Conservation (phyloP, 2,329 filamentous ascomycete species). For the Colletotrichum siamense region DNA sequence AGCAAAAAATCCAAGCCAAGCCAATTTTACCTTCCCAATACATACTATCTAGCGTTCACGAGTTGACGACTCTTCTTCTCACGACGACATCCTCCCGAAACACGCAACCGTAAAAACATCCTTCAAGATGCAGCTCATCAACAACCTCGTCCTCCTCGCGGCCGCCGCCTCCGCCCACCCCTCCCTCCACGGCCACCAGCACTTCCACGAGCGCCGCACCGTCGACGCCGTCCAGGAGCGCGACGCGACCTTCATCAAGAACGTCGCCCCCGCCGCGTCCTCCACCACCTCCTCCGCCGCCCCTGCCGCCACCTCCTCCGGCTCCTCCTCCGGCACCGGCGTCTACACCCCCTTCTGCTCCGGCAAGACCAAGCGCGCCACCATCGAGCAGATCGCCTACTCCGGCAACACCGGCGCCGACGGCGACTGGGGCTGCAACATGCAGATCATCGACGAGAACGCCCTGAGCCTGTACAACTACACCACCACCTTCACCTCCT, state of each 20-base stretch:
- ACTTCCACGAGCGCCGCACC: slow-evolving; percentile 30
- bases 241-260: slow-evolving; percentile 12
- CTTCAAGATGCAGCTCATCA: slow-evolving; percentile 46
- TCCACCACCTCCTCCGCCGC: background rate
- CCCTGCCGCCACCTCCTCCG: slow-evolving; percentile 32
- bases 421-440: slow-evolving; percentile 56
- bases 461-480: slow-evolving; percentile 49
- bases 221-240: background rate
- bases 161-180: slow-evolving; percentile 46
- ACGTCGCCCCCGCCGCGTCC: background rate
- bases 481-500: slow-evolving; percentile 45
- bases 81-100: background rate
- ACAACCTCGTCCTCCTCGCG: slow-evolving; percentile 40
- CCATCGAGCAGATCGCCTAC: slow-evolving; percentile 49
- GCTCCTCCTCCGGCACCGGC: slow-evolving; percentile 35
- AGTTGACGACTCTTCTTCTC: slow-evolving; percentile 1
- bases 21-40: background rate
- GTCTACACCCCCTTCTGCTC: slow-evolving; percentile 34
- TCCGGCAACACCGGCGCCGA: slow-evolving; percentile 50
- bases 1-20: background rate
- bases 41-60: background rate
- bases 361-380: slow-evolving; percentile 51
- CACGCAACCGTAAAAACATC: background rate
- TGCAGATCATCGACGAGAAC: slow-evolving; percentile 46
- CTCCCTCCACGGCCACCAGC: slow-evolving; percentile 38